Evolutionary conservation across 176 grass and related monocot genomes (phyloP).

Genomic region (Zoysia japonica): DNA sequence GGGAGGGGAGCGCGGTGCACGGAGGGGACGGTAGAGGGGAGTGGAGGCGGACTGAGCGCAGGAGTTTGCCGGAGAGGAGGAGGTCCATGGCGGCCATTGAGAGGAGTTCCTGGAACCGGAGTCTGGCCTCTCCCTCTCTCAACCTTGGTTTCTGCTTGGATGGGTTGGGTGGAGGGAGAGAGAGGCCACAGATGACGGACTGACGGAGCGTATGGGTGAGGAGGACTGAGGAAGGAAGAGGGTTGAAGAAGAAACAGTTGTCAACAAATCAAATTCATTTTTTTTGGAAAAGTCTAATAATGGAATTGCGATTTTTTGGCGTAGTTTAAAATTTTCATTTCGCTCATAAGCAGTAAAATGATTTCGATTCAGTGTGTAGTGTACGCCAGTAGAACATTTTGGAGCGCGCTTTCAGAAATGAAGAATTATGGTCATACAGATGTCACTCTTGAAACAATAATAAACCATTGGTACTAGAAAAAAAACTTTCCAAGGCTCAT

Average conservation of each 20-base stretch:
- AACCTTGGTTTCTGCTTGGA: background rate
- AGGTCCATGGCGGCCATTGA: constrained; percentile 59
- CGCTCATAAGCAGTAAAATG: too few species aligned
- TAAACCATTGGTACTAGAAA: too few species aligned
- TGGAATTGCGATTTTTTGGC: too few species aligned
- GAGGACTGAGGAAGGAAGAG: constrained; percentile 1
- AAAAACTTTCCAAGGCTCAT: too few species aligned
- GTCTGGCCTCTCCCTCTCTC: background rate
- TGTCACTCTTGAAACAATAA: too few species aligned
- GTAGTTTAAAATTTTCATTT: too few species aligned
- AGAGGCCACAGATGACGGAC: constrained; percentile 44
- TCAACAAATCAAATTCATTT: background rate
- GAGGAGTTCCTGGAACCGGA: constrained; percentile 1
- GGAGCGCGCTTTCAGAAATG: too few species aligned
- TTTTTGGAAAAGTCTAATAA: background rate
- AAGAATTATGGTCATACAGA: too few species aligned
- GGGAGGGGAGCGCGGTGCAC: constrained; percentile 5
- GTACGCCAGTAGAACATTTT: too few species aligned
- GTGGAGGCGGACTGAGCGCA: constrained; percentile 42
- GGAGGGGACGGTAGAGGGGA: background rate
- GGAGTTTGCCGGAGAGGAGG: constrained; percentile 63
- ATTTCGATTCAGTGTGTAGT: too few species aligned
- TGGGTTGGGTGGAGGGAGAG: constrained; percentile 36
- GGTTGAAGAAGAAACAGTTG: background rate
- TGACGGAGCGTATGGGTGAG: constrained; percentile 24